Evolutionary conservation across 257 asterid species (phyloP), one percentile per base, ranked within the genome.

Genomic region (Hygrophila difformis): DNA sequence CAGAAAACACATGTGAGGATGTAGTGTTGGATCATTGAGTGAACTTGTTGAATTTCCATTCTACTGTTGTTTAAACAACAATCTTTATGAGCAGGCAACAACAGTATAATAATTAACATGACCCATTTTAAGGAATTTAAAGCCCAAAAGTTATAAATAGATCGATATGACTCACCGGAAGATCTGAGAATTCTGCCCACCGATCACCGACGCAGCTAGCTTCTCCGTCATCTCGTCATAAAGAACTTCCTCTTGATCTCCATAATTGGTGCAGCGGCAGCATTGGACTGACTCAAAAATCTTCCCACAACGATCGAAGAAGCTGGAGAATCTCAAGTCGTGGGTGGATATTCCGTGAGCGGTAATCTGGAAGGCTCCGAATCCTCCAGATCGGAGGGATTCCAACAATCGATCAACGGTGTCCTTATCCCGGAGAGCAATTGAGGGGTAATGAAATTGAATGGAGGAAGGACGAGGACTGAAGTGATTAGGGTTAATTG

Each of bases 331-430:
- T 57, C 65, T 64, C 44, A 79, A 44, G 34, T 61, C 78, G 53
- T 73, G 71, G 15, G 63, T 15, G n/a, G 44, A 34, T 28, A 75
- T 73, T 35, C 85, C 86, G 36, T 82, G 89, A 34, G 48, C 60
- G 12, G 12, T 33, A 11, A 79, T 55, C 23, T 53, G 52, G 35
- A 76, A 55, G 12, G 43, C 62, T 33, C 87, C 91, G 5, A 64
- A 33, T 36, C 65, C 74, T 15, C 62, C n/a, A n/a, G n/a, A n/a
- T n/a, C n/a, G 17, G 44, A 62, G 67, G 42, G 77, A 73, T 52
- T 64, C 51, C 63, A 64, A 15, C 15, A 82, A 43, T 47, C 49
- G 43, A 34, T 38, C 22, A 23, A 71, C 40, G 2, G 77, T 28
- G 1, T 57, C 69, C 0, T 26, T 19, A 0, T 69, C 71, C 60